These are phyloP conservation scores for Candida tropicalis DNA, from an alignment of 1,139 yeast genomes.

Conservation along the genomic window DNA sequence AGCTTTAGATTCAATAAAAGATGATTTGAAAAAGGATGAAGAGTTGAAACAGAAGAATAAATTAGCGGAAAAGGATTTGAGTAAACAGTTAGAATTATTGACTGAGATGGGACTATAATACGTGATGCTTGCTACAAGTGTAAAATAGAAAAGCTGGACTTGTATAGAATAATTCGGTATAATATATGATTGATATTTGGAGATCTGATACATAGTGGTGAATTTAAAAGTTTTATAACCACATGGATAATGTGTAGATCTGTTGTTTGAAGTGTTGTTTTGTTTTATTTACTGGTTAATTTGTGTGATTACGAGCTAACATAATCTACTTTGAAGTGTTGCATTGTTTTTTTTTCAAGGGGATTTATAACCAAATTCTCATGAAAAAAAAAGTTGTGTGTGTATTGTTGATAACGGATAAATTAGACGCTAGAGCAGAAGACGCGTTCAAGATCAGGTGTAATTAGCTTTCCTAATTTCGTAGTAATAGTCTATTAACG, in stretches of 20 bases:
- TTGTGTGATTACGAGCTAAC: too few relatives aligned
- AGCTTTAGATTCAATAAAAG: constrained; percentile 37
- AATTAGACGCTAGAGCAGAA: too few relatives aligned
- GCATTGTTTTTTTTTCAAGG: neutral
- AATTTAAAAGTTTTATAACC: too few relatives aligned
- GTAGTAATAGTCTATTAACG: too few relatives aligned
- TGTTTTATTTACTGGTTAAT: too few relatives aligned
- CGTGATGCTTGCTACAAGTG: neutral
- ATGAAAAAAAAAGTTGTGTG: neutral
- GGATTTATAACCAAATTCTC: neutral
- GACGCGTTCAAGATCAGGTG: too few relatives aligned
- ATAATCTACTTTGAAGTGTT: too few relatives aligned
- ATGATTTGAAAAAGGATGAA: constrained; percentile 48
- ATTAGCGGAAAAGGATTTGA: constrained; percentile 52
- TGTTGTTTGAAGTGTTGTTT: neutral
- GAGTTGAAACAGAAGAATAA: constrained; percentile 38
- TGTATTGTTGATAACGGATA: too few relatives aligned
- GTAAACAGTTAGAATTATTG: constrained; percentile 61
- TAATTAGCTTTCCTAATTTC: too few relatives aligned
- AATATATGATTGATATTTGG: neutral
- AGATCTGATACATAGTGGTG: too few relatives aligned
- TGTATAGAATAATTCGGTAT: neutral
- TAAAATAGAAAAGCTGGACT: neutral
- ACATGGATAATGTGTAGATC: neutral
- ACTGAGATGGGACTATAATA: constrained; percentile 49